phyloP scores from a whole-genome alignment of 805 yeast species.

The Millerago galiae region DNA sequence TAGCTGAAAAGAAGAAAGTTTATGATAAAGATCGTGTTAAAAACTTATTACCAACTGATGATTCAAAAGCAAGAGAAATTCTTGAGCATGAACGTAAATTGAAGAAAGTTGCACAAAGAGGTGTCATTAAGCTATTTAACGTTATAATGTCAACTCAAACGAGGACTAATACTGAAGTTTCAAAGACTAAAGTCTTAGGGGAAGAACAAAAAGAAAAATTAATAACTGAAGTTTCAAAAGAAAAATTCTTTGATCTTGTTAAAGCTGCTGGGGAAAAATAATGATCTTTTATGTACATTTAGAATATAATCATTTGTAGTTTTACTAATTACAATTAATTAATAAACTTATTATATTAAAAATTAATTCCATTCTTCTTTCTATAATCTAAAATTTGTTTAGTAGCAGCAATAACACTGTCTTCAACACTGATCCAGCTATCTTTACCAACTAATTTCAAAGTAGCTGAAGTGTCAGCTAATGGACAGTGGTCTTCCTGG shows the following conservation, averaged over 20 bases:
- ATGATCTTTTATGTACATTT: too few relatives aligned
- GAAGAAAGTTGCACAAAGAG: constrained; percentile 80
- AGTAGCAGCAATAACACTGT: constrained; percentile 33
- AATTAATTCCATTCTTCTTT: constrained; percentile 1
- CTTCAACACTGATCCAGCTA: constrained; percentile 29
- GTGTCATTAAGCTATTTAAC: constrained; percentile 79
- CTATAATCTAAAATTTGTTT: constrained; percentile 22
- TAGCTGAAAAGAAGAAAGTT: constrained; percentile 62
- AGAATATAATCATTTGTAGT: too few relatives aligned
- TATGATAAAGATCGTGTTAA: constrained; percentile 63
- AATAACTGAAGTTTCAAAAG: constrained; percentile 78
- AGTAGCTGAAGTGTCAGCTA: constrained; percentile 5
- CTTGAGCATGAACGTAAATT: constrained; percentile 63
- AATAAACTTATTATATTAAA: too few relatives aligned
- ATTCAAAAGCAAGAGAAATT: constrained; percentile 48
- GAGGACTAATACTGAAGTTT: constrained; percentile 44
- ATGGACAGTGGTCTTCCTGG: not conserved
- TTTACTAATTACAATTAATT: too few relatives aligned
- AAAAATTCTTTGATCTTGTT: constrained; percentile 81
- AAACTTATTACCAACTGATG: constrained; percentile 60
- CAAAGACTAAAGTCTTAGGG: constrained; percentile 36
- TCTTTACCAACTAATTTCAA: constrained; percentile 2
- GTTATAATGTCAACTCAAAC: constrained; percentile 78
- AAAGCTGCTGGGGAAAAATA: constrained; percentile 58
- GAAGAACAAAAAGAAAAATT: constrained; percentile 48